phyloP scores from a whole-genome alignment of 2,329 filamentous ascomycete species.

The Akanthomyces muscarius region DNA sequence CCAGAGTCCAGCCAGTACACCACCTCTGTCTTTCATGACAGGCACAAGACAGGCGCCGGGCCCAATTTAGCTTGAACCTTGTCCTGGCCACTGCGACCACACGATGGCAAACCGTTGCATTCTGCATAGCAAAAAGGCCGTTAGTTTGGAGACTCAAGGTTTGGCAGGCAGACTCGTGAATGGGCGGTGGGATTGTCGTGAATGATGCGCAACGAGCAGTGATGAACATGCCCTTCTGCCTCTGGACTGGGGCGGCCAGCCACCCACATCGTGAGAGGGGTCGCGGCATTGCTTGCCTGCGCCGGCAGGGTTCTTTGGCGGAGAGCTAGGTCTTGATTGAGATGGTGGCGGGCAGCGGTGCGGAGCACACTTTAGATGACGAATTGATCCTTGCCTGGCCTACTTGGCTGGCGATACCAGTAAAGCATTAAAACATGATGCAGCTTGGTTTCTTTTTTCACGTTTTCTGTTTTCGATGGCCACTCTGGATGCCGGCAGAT shows the following conservation, averaged over 20 bases:
- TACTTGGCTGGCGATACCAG: too few species aligned
- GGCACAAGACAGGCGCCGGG: background rate
- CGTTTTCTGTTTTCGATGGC: background rate
- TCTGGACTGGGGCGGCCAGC: background rate
- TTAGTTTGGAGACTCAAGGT: background rate
- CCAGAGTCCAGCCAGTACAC: background rate
- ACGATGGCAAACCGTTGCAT: background rate
- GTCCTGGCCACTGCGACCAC: background rate
- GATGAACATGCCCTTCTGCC: background rate
- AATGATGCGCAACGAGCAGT: background rate
- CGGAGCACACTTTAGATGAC: too few species aligned
- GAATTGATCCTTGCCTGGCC: too few species aligned
- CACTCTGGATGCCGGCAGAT: background rate
- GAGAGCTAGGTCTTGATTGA: background rate
- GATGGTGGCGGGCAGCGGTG: conserved; percentile 23
- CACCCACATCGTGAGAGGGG: background rate
- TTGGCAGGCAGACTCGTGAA: background rate
- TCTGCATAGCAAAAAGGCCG: background rate
- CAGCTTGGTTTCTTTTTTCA: background rate
- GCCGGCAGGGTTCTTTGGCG: background rate
- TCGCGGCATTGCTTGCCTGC: background rate
- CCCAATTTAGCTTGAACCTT: background rate
- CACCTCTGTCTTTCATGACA: background rate
- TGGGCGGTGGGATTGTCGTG: background rate
- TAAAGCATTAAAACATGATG: background rate